Percentiles rank a stretch among this genome's conserved stretches.
These are phyloP conservation scores for Globisporangium cylindrosporum DNA, from an alignment of 352 stramenopile genomes.

Conservation along the genomic window DNA sequence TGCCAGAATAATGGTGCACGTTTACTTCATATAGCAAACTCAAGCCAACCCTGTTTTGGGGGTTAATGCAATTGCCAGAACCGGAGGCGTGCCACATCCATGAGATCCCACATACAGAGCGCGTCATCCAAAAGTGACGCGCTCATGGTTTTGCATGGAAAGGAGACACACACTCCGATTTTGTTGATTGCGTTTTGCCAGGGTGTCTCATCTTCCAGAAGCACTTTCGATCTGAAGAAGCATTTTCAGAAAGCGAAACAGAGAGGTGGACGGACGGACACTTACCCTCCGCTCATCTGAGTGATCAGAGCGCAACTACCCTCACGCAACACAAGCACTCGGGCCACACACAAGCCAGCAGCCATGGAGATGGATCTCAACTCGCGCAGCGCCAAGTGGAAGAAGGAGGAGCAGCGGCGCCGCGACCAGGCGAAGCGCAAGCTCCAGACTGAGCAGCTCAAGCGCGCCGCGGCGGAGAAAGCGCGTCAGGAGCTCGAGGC, in stretches of 20 bases:
- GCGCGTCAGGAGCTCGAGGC: constrained; percentile 42
- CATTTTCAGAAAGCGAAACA: not conserved
- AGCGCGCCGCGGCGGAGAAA: constrained; percentile 39
- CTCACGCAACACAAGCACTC: not conserved
- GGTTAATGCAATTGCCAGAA: too few species aligned
- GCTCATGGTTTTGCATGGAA: too few species aligned
- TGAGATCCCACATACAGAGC: too few species aligned
- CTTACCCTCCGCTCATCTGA: not conserved
- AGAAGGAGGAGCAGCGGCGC: constrained; percentile 57
- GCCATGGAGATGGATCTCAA: constrained; percentile 76
- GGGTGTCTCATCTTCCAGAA: not conserved
- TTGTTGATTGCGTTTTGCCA: too few species aligned
- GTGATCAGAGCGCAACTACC: not conserved
- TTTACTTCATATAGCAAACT: too few species aligned
- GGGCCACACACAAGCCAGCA: not conserved
- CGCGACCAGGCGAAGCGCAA: constrained; percentile 56
- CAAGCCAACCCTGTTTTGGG: too few species aligned
- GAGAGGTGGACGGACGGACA: not conserved
- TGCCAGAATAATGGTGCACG: too few species aligned
- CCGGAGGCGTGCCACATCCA: too few species aligned
- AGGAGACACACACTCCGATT: too few species aligned
- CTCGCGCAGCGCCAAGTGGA: constrained; percentile 65
- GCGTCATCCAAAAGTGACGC: too few species aligned
- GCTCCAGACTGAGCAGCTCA: constrained; percentile 49
- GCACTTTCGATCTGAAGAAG: not conserved